phyloP scores from a whole-genome alignment of 2,329 filamentous ascomycete genomes.

The Aspergillus bombycis region DNA sequence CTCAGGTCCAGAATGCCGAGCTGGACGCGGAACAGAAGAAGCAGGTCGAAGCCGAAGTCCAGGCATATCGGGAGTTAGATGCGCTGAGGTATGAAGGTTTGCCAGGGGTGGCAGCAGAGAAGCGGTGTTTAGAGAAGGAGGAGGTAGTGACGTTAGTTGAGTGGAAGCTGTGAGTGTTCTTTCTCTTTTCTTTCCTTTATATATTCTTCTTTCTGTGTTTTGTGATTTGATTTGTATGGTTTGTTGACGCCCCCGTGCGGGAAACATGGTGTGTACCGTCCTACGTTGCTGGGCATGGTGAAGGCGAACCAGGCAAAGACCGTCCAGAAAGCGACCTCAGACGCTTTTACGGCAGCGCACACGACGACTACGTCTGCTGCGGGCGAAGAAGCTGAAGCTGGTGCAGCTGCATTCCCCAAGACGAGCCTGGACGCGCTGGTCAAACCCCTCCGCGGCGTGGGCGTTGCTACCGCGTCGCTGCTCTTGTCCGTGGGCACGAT shows the following conservation, averaged over 20 bases:
- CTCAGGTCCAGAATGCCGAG: neutral
- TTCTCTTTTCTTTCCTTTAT: neutral
- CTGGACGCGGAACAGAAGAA: constrained; percentile 11
- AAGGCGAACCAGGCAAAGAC: constrained; percentile 36
- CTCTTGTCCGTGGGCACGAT: constrained; percentile 40
- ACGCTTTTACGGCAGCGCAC: constrained; percentile 28
- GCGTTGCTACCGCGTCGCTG: constrained; percentile 47
- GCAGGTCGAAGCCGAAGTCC: constrained; percentile 20
- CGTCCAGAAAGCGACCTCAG: constrained; percentile 30
- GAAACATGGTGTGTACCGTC: constrained; percentile 45
- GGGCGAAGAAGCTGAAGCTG: constrained; percentile 5
- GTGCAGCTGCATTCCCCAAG: constrained; percentile 29
- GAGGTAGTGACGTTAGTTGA: constrained; percentile 44
- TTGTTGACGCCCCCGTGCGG: constrained; percentile 19
- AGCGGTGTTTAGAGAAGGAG: constrained; percentile 34
- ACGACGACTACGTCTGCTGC: constrained; percentile 11
- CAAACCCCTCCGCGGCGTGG: constrained; percentile 44
- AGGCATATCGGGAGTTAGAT: constrained; percentile 38
- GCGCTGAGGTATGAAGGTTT: constrained; percentile 42
- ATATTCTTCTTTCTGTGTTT: neutral
- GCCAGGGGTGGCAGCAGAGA: constrained; percentile 27
- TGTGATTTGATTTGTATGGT: constrained; percentile 20
- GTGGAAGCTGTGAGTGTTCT: constrained; percentile 52
- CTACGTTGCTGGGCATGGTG: constrained; percentile 44
- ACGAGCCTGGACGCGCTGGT: constrained; percentile 36